These are phyloP conservation scores for Diaporthe destruens DNA, from an alignment of 2,329 filamentous ascomycete species.

Conservation along the genomic window DNA sequence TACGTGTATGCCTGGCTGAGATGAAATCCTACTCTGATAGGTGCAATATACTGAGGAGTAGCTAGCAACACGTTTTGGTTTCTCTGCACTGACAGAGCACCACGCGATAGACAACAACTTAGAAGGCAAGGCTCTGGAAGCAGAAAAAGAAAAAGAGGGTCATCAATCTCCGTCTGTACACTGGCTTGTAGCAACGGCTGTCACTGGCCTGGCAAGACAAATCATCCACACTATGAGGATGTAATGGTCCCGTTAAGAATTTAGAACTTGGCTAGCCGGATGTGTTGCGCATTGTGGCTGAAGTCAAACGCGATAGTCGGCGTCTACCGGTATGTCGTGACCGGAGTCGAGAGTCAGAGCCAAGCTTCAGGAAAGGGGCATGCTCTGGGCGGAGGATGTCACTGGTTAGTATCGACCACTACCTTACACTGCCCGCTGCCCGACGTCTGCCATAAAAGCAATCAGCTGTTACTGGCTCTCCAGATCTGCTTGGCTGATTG, in stretches of 20 bases:
- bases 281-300: not conserved
- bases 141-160: not conserved
- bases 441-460: too few species aligned
- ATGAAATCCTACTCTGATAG: not conserved
- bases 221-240: not conserved
- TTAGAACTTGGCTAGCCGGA: not conserved
- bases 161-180: not conserved
- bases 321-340: too few species aligned
- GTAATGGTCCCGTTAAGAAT: not conserved
- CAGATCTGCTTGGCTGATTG: too few species aligned
- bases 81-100: not conserved
- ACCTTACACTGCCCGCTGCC: too few species aligned
- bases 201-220: not conserved
- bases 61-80: not conserved
- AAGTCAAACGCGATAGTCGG: too few species aligned
- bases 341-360: too few species aligned
- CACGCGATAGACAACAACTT: not conserved
- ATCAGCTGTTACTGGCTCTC: too few species aligned
- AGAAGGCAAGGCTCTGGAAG: not conserved
- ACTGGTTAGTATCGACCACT: too few species aligned
- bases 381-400: too few species aligned
- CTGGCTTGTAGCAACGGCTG: not conserved
- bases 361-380: too few species aligned
- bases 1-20: not conserved
- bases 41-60: not conserved